Evolutionary conservation across 257 asterid species (phyloP), one percentile per base, ranked within the genome.

Genomic region (Jacaranda mimosifolia): DNA sequence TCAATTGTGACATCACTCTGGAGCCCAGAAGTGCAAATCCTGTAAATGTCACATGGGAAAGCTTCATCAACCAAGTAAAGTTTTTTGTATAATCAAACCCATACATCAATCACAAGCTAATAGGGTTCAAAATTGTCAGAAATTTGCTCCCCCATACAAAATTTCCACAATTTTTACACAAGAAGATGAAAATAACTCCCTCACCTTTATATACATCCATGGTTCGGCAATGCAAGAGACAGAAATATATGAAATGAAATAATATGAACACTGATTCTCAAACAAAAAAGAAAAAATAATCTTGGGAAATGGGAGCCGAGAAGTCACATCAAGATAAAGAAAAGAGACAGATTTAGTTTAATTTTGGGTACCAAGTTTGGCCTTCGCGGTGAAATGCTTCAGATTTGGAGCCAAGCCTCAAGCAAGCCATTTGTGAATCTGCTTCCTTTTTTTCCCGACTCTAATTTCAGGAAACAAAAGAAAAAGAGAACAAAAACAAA

Each of bases 371-470:
- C 99, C 99, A 94, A 1, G 88, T 53, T 8, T 90, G 92, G 74
- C 95, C 97, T 63, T 94, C 94, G 57, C 86, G 89, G 17, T 87
- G 90, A 70, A 94, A 91, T 9, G 91, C 91, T 81, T 92, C 97
- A 11, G 98, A 81, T 84, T 94, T 94, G 7, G 99, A 89, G 70
- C 99, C 99, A 70, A 91, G 86, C 77, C 83, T 91, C 94, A 88
- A 59, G 77, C 72, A 91, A 40, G 96, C 94, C 98, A 94, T 89
- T 68, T 6, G 63, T 59, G 69, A 42, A 55, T 49, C n/a, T 36
- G 51, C 6, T 11, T 39, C 58, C 11, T 5, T 53, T 6, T 2
- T 48, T 58, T 63, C 26, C 15, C 36, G n/a, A n/a, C 6, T 39
- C 7, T 3, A 19, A 38, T 45, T 52, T n/a, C 45, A 72, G 36